A percentile compares a stretch with the other conserved stretches of the same genome.
phyloP scores from a whole-genome alignment of 2,329 filamentous ascomycete genomes.

The Acrocalymma vagum region DNA sequence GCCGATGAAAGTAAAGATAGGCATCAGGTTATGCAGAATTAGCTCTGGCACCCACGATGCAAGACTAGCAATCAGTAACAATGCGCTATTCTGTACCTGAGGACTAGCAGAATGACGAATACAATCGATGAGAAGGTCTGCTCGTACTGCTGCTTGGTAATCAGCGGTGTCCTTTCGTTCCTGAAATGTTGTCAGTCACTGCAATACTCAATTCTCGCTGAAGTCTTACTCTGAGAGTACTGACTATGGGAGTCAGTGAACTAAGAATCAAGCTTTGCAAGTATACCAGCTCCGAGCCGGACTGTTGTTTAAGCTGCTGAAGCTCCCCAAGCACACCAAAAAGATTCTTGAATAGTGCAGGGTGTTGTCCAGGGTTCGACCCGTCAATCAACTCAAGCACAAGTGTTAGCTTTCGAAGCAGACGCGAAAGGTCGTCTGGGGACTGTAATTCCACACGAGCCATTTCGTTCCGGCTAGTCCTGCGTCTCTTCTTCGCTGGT shows the following conservation, averaged over 20 bases:
- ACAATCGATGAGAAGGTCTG: constrained; percentile 92
- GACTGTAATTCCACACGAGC: constrained; percentile 69
- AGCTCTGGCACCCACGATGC: constrained; percentile 89
- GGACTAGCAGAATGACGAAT: constrained; percentile 91
- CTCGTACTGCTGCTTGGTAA: constrained; percentile 81
- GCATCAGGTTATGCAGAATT: constrained; percentile 97
- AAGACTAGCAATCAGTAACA: constrained; percentile 86
- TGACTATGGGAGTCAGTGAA: constrained; percentile 84
- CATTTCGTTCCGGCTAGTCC: constrained; percentile 77
- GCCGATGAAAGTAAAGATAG: constrained; percentile 98
- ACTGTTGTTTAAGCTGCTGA: constrained; percentile 81
- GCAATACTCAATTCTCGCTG: neutral
- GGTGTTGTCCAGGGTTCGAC: constrained; percentile 77
- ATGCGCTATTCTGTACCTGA: constrained; percentile 90
- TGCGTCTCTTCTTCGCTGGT: constrained; percentile 79
- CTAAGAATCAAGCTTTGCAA: constrained; percentile 85
- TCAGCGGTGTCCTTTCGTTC: constrained; percentile 63
- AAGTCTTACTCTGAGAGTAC: constrained; percentile 67
- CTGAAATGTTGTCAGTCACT: constrained; percentile 10
- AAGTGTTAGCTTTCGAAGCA: constrained; percentile 81
- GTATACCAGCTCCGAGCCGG: constrained; percentile 89
- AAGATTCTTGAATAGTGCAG: constrained; percentile 77
- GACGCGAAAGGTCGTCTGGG: constrained; percentile 70
- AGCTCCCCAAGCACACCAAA: constrained; percentile 89
- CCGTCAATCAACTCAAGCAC: constrained; percentile 88